Percentiles rank a stretch among this genome's conserved stretches.
These are phyloP conservation scores for Backusella liffmaniae DNA, from an alignment of 192 early-diverging fungal species.

Conservation along the genomic window DNA sequence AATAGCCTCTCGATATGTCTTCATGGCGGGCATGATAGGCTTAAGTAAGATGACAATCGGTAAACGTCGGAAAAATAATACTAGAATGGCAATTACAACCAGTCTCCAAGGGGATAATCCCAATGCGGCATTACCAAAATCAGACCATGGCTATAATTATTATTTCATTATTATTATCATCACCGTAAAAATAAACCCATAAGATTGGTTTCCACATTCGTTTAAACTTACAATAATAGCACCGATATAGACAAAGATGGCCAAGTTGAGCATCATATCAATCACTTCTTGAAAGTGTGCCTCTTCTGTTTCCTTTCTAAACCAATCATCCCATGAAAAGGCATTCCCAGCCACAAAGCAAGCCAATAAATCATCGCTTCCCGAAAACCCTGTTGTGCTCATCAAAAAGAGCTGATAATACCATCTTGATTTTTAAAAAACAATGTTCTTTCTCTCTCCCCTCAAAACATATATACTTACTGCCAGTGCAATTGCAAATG, in stretches of 20 bases:
- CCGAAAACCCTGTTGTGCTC: slow-evolving; percentile 69
- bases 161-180: neutral
- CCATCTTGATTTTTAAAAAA: neutral
- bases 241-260: slow-evolving; percentile 90
- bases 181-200: neutral
- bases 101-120: slow-evolving; percentile 69
- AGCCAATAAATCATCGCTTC: slow-evolving; percentile 74
- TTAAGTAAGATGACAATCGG: slow-evolving; percentile 67
- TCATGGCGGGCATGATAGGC: slow-evolving; percentile 65
- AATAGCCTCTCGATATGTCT: slow-evolving; percentile 69
- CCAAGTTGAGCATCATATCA: slow-evolving; percentile 82
- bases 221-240: slow-evolving; percentile 52
- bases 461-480: slow-evolving; percentile 33
- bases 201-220: neutral
- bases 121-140: slow-evolving; percentile 55
- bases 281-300: slow-evolving; percentile 89
- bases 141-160: slow-evolving; percentile 54
- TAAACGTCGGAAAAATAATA: slow-evolving; percentile 73
- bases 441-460: neutral
- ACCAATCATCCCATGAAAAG: slow-evolving; percentile 93
- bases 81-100: slow-evolving; percentile 52
- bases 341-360: slow-evolving; percentile 79
- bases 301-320: slow-evolving; percentile 75
- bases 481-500: slow-evolving; percentile 81
- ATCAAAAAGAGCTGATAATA: slow-evolving; percentile 51